phyloP scores from a whole-genome alignment of 2,329 filamentous ascomycete genomes.

The Cordyceps cicadae region DNA sequence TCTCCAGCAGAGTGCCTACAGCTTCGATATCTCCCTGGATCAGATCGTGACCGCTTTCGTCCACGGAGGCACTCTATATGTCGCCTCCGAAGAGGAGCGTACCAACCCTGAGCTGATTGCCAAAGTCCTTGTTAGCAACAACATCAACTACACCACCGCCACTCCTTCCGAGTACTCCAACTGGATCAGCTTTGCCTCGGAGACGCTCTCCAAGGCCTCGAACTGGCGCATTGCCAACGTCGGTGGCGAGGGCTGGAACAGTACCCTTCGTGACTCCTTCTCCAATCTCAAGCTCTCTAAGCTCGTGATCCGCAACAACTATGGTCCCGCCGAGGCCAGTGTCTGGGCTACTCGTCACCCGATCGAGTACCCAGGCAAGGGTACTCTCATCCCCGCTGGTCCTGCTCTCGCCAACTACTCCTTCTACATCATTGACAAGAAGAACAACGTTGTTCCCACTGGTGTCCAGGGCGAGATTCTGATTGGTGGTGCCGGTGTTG shows the following conservation, averaged over 20 bases:
- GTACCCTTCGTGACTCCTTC: slow-evolving; percentile 11
- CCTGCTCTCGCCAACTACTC: slow-evolving; percentile 24
- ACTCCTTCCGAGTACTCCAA: slow-evolving; percentile 34
- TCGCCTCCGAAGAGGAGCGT: slow-evolving; percentile 24
- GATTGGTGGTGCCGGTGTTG: slow-evolving; percentile 32
- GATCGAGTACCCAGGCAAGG: slow-evolving; percentile 14
- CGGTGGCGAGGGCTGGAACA: slow-evolving; percentile 15
- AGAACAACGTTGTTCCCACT: slow-evolving; percentile 14
- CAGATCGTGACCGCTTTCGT: slow-evolving; percentile 29
- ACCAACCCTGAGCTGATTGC: slow-evolving; percentile 28
- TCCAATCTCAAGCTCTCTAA: slow-evolving; percentile 11
- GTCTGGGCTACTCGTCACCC: slow-evolving; percentile 12
- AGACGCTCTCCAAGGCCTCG: slow-evolving; percentile 8
- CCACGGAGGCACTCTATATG: slow-evolving; percentile 27
- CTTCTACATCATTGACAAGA: slow-evolving; percentile 33
- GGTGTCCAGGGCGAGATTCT: slow-evolving; percentile 18
- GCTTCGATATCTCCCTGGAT: slow-evolving; percentile 33
- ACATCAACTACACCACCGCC: slow-evolving; percentile 29
- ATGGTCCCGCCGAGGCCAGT: slow-evolving; percentile 12
- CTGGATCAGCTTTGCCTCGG: slow-evolving; percentile 20
- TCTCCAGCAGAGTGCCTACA: slow-evolving; percentile 31
- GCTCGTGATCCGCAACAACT: slow-evolving; percentile 12
- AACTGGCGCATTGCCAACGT: slow-evolving; percentile 16
- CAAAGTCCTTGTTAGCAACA: slow-evolving; percentile 25
- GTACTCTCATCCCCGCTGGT: slow-evolving; percentile 16